Percentiles rank a stretch among this genome's conserved stretches.
Evolutionary conservation across 2,329 filamentous ascomycete genomes (phyloP).

Genomic region (Cladorrhinum sp.): DNA sequence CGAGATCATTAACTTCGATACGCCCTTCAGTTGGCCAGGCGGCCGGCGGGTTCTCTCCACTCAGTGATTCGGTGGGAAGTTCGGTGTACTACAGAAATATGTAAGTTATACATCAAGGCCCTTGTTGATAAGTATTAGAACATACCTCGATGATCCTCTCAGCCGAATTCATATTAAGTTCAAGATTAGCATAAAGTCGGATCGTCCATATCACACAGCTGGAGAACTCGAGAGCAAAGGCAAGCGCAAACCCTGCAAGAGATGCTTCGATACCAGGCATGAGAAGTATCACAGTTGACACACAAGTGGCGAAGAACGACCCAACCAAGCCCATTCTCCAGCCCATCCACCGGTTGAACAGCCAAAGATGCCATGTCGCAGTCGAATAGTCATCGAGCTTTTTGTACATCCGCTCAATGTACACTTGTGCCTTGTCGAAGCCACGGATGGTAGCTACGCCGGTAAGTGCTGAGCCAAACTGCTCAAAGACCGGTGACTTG

Average conservation of each 20-base stretch:
- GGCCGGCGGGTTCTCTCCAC: slow-evolving; percentile 59
- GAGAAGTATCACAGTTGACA: slow-evolving; percentile 62
- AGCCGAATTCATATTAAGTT: slow-evolving; percentile 75
- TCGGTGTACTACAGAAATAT: slow-evolving; percentile 53
- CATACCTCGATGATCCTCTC: slow-evolving; percentile 66
- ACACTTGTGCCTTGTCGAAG: slow-evolving; percentile 65
- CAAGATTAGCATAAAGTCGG: slow-evolving; percentile 65
- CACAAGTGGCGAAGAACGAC: slow-evolving; percentile 63
- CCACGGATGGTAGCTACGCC: slow-evolving; percentile 75
- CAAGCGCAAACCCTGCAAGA: slow-evolving; percentile 71
- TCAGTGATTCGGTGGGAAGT: slow-evolving; percentile 64
- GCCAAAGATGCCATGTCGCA: slow-evolving; percentile 65
- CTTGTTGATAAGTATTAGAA: not conserved
- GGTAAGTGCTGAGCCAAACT: slow-evolving; percentile 69
- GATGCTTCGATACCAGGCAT: slow-evolving; percentile 63
- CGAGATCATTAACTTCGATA: slow-evolving; percentile 70
- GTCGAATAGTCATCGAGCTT: slow-evolving; percentile 67
- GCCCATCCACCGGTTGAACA: slow-evolving; percentile 75
- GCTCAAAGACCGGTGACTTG: slow-evolving; percentile 77
- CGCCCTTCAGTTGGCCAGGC: slow-evolving; percentile 73
- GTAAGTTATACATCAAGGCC: not conserved
- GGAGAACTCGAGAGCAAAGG: slow-evolving; percentile 70
- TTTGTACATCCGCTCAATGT: slow-evolving; percentile 66
- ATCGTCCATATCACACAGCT: slow-evolving; percentile 63
- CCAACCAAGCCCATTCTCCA: slow-evolving; percentile 70